Percentiles rank a stretch among this genome's conserved stretches.
These are phyloP conservation scores for Mikania micrantha DNA, from an alignment of 129 eudicot species.

Conservation along the genomic window DNA sequence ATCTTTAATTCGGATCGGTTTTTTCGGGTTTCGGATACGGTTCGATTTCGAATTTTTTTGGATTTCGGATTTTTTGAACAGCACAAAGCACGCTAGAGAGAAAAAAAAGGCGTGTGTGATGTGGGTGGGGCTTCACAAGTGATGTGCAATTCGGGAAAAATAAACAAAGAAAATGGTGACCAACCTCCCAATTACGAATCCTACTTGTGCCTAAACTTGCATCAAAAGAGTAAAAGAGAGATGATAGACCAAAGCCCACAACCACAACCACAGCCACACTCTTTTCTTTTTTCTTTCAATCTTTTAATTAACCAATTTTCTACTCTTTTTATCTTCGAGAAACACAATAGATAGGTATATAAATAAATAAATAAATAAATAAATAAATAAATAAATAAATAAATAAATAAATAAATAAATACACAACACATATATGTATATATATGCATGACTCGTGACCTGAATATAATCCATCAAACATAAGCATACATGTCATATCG, in stretches of 20 bases:
- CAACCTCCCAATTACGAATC: constrained; percentile 28
- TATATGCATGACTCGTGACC: too few relatives aligned
- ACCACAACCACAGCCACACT: constrained; percentile 39
- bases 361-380: background rate
- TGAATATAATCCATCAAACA: too few relatives aligned
- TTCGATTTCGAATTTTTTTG: too few relatives aligned
- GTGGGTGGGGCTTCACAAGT: constrained; percentile 31
- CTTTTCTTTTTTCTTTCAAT: constrained; percentile 13
- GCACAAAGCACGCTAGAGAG: too few relatives aligned
- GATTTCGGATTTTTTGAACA: too few relatives aligned
- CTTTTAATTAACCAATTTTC: constrained; percentile 34
- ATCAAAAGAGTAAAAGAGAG: constrained; percentile 49
- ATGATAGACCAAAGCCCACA: constrained; percentile 75
- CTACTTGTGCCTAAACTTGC: constrained; percentile 57
- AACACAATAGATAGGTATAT: background rate
- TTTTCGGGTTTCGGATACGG: too few relatives aligned
- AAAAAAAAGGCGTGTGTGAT: background rate
- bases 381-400: background rate
- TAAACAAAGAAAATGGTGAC: constrained; percentile 25
- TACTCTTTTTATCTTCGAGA: constrained; percentile 43
- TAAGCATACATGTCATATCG: too few relatives aligned
- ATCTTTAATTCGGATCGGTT: too few relatives aligned
- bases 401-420: too few relatives aligned
- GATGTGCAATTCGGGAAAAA: constrained; percentile 22
- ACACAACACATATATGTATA: too few relatives aligned